Base-by-base conservation (phyloP, 192 early-diverging fungal species). In the Podila epicladia region DNA sequence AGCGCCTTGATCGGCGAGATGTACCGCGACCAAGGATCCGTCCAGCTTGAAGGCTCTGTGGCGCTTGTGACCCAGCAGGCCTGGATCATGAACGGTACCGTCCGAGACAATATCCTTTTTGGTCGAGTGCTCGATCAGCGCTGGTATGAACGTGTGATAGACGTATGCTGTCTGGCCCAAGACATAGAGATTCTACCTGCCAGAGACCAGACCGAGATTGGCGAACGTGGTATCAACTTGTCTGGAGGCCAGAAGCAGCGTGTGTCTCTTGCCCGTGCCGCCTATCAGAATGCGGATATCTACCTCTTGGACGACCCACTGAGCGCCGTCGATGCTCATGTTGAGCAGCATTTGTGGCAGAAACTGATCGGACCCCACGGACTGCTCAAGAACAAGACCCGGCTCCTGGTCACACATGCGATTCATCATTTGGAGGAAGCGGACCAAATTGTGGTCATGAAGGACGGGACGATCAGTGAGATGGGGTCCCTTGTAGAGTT, bases 241-340 rank as follows among this genome's bases (percentile, higher is more conserved):
- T 90, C 92, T 13, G 96, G 96, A 57, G 95, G 94, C 6, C 96
- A 97, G 78, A 97, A 96, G 82, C 93, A 93, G 62, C 86, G 96
- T 49, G 88, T 99, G 28, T 75, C 94, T 0, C 83, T 98, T n/a
- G 97, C 96, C 3, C 87, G 97, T 17, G 96, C 95, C 1, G 89
- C 96, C 4, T 98, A 97, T 73, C 86, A 82, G 63, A 68, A 83
- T 38, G 88, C 91, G 3, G 83, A 85, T 2, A 88, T 87, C 20
- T 83, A 96, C 37, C 72, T 97, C 3, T 85, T 96, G 68, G 97
- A 98, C 79, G 96, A 97, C 76, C 91, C 90, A 48, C 85, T 98
- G 53, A 94, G 93, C 15, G 96, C 97, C 5, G 96, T 98, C 0
- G 98, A 99, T 73, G 92, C 86, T 12, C 79, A 89, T 31, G 92